Evolutionary conservation across 2,329 filamentous ascomycete genomes (phyloP), one percentile per base, ranked within the genome.

Genomic region (Cordyceps cateniannulata): DNA sequence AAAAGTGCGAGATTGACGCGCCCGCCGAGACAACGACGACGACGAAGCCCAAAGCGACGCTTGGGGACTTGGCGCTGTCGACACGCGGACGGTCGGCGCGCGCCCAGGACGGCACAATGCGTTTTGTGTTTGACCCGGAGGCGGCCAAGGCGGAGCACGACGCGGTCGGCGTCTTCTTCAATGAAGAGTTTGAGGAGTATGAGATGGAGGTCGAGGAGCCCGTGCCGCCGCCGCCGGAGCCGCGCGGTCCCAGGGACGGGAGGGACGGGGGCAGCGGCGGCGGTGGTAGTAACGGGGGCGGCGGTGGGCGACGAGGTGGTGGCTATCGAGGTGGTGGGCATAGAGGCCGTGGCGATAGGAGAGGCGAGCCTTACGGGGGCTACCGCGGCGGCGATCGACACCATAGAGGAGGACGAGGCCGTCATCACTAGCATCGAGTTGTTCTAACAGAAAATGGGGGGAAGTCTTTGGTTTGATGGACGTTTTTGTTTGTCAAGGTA

Each of bases 51-150:
- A n/a, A n/a, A n/a, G 7, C n/a, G 42, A 8, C 42, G 42, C 65
- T 55, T 52, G 38, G 60, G 59, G 1, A 71, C 70, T 6, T 25
- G 12, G 48, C 42, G 16, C 2, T 62, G 25, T 51, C 54, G 38
- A 60, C 58, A 67, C 69, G 14, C 65, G 68, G 10, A 12, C 65
- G 72, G 1, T 69, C 71, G 5, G 71, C 72, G 68, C 64, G 78
- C 73, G 66, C 79, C 70, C 72, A 81, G 67, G 88, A 91, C 24
- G 89, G 89, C 7, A 96, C 93, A 0, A 85, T 96, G 65, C 85
- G 95, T 7, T 98, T 96, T 72, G 91, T 97, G 74, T 87, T 98
- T 53, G 90, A 96, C 65, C 85, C 87, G 0, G 87, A 88, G 59
- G 83, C 88, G 54, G 92, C 92, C 2, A 81, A 83, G 51, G 79